Evolutionary conservation across 805 yeast genomes (phyloP), one percentile per base, ranked within the genome.

Genomic region (Cephaloascus fragrans): DNA sequence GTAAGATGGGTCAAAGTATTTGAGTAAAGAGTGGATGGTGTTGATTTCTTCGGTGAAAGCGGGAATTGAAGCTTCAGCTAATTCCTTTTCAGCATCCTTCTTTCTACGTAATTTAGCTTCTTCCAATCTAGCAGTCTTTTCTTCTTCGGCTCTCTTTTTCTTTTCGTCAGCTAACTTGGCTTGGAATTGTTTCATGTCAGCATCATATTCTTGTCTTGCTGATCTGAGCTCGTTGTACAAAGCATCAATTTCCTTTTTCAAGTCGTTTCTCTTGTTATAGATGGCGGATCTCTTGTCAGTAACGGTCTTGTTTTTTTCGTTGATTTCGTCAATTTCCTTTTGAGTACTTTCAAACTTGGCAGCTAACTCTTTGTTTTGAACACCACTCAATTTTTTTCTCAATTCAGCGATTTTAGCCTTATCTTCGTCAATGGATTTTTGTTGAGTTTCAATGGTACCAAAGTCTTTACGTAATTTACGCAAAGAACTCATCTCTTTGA

Each of bases 401-500:
- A 89, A 70, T 23, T 77, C 85, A 37, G 77, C 71, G 52, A 87
- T 78, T 66, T 86, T 80, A 37, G 69, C 70, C 66, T 80, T 83
- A 60, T 85, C 93, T 36, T 68, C 69, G 53, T 87, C 96, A 55
- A 90, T 80, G 34, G 81, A 75, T 50, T 75, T 75, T 68, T 87
- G 96, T 51, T 75, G 75, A 51, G 76, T 75, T 55, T 80, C 88
- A 49, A 89, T 69, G 36, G 74, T 69, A 37, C 77, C 76, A 56
- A 86, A 84, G 59, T 82, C 89, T 60, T 82, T 83, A 55, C 80
- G 77, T 56, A 83, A 65, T 64, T 85, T 87, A 63, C 90, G 80
- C 59, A 93, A 75, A 35, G 80, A 61, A 38, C 87, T 73, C 71
- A 87, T 83, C 65, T 90, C 97, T 65, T 84, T 84, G 48, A 93